phyloP scores from a whole-genome alignment of 495 filamentous ascomycete species.

The Melanomma pulvis-pyrius region DNA sequence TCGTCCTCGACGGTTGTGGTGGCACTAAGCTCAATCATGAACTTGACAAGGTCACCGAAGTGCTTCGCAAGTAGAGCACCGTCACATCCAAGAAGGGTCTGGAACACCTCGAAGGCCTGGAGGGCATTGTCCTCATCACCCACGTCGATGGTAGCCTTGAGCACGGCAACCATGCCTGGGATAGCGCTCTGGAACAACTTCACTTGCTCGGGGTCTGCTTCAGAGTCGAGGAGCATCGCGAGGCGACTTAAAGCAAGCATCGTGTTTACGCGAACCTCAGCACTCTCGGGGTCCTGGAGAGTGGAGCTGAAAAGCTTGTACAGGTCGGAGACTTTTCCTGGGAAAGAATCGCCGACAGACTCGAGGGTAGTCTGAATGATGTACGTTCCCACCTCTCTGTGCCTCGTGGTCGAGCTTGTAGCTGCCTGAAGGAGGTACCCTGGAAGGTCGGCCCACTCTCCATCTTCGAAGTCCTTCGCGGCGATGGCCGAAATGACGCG shows the following conservation, averaged over 20 bases:
- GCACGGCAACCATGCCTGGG: constrained; percentile 84
- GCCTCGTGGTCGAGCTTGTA: constrained; percentile 66
- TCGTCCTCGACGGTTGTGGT: constrained; percentile 79
- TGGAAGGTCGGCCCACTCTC: constrained; percentile 83
- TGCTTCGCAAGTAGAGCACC: constrained; percentile 78
- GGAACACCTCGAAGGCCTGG: constrained; percentile 95
- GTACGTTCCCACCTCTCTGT: constrained; percentile 89
- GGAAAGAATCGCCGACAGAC: constrained; percentile 75
- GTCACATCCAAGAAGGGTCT: constrained; percentile 90
- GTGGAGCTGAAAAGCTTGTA: constrained; percentile 84
- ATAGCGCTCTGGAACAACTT: constrained; percentile 73
- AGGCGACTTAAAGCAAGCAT: constrained; percentile 89
- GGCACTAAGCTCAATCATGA: constrained; percentile 87
- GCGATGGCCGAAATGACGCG: constrained; percentile 87
- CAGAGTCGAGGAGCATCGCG: constrained; percentile 82
- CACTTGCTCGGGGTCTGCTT: constrained; percentile 74
- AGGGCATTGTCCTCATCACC: constrained; percentile 83
- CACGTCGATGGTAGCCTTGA: constrained; percentile 77
- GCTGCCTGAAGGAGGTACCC: constrained; percentile 73
- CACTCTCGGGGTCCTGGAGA: constrained; percentile 86
- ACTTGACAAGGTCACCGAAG: constrained; percentile 86
- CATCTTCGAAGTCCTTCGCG: constrained; percentile 80
- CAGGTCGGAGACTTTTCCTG: constrained; percentile 73
- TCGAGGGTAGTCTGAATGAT: constrained; percentile 91
- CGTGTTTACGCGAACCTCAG: constrained; percentile 91